Conservation (phyloP, 371 early-diverging fungal species). For the Syncephalis fuscata region DNA sequence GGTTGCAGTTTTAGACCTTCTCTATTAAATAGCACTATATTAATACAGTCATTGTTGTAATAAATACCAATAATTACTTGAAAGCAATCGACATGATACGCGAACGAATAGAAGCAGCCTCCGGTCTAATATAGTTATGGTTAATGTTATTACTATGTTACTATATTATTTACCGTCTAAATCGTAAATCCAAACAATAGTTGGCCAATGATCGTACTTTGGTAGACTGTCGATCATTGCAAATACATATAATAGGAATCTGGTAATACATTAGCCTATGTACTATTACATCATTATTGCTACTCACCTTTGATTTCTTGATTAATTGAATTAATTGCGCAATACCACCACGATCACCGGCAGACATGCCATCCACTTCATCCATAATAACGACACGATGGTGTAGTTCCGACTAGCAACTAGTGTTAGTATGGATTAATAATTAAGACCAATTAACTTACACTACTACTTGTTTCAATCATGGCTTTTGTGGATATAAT, state of each 20-base stretch:
- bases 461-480: too few species aligned
- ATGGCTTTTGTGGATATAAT: too few species aligned
- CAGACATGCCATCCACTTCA: constrained; percentile 99
- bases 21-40: constrained; percentile 10
- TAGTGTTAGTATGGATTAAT: too few species aligned
- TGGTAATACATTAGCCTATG: constrained; percentile 9
- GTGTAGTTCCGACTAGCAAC: background rate
- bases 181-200: constrained; percentile 81
- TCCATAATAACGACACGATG: constrained; percentile 91
- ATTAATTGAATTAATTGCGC: constrained; percentile 85
- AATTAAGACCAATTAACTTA: too few species aligned
- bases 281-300: background rate
- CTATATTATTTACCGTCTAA: constrained; percentile 36
- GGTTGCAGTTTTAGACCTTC: constrained; percentile 69
- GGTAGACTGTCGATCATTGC: constrained; percentile 86
- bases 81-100: constrained; percentile 65
- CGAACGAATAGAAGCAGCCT: constrained; percentile 46
- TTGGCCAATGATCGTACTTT: constrained; percentile 85
- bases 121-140: constrained; percentile 11
- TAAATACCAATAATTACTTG: constrained; percentile 17
- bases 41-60: too few species aligned
- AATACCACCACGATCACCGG: constrained; percentile 96
- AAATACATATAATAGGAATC: constrained; percentile 98
- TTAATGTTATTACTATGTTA: background rate
- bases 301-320: constrained; percentile 63